Evolutionary conservation across 768 basidiomycete genomes (phyloP), one percentile per base, ranked within the genome.

Genomic region (Suillus spraguei): DNA sequence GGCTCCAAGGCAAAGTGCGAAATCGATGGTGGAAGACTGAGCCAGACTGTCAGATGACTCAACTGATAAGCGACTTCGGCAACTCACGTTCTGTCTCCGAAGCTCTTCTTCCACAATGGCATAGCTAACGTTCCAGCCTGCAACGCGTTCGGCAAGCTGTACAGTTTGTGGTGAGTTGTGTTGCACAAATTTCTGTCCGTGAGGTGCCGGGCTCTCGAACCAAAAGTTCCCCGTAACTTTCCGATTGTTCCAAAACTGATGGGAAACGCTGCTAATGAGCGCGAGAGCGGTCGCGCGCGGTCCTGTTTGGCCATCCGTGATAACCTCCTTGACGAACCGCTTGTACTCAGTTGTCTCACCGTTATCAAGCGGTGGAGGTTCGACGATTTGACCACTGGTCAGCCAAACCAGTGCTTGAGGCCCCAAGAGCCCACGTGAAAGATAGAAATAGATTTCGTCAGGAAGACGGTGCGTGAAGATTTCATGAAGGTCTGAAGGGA

Each of bases 11-110:
- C 96, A 98, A 41, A 99, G 80, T 35, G 91, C 89, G 70, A 99
- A 94, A 77, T 99, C 97, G 72, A 99, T 98, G 14, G 97, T 99
- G 0, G 97, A 92, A 8, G 97, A 98, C 95, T 98, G 62, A 60
- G 54, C 50, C 41, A 65, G 42, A 60, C 59, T 20, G 59, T 64
- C 67, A 53, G 69, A 63, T 58, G 67, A 65, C 71, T 20, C 54
- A 66, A 72, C 72, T 75, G 63, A 70, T 64, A 60, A 65, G 67
- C 67, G 35, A 49, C 41, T 49, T 55, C 39, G 59, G 46, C 46
- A 55, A 78, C 95, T 82, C 78, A 97, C 97, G 77, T 97, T 96
- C 80, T 99, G 97, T 76, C 96, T 84, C 76, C 97, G 85, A 68
- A 99, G 77, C 77, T 99, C 97, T 71, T 97, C 92, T 78, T 99